Conservation (phyloP, 2,329 filamentous ascomycete species). For the Amphichorda felina region DNA sequence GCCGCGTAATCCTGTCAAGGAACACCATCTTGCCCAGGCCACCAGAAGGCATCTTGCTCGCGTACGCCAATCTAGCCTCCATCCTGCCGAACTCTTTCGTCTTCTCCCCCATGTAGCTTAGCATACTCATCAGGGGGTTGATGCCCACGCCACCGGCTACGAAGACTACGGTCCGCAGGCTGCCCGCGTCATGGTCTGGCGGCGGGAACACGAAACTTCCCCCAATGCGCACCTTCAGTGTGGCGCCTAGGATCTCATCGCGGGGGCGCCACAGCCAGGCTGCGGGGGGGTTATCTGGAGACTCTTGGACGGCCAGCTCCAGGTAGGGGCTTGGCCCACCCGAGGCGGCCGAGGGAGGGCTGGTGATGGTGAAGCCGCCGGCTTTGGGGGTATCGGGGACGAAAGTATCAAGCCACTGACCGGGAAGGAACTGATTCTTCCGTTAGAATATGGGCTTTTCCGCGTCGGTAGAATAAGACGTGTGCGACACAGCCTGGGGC, state of each 20-base stretch:
- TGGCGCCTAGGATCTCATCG: conserved; percentile 42
- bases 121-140: conserved; percentile 69
- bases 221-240: conserved; percentile 59
- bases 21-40: conserved; percentile 33
- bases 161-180: conserved; percentile 51
- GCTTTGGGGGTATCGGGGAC: conserved; percentile 57
- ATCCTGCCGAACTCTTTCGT: conserved; percentile 5
- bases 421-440: conserved; percentile 53
- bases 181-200: conserved; percentile 23
- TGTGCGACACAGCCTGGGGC: too few species aligned
- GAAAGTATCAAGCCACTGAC: conserved; percentile 82
- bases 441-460: neutral
- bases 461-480: too few species aligned
- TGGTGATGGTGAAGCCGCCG: conserved; percentile 84
- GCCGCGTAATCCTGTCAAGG: conserved; percentile 28
- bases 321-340: conserved; percentile 35
- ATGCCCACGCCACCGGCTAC: conserved; percentile 75
- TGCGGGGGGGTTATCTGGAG: conserved; percentile 59
- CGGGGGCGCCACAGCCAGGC: conserved; percentile 60
- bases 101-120: conserved; percentile 42
- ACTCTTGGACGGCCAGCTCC: conserved; percentile 68
- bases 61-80: conserved; percentile 53
- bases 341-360: conserved; percentile 49
- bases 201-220: conserved; percentile 76
- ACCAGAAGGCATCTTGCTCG: conserved; percentile 25